These are phyloP conservation scores for Lasiodiplodia hormozganensis DNA, from an alignment of 2,329 filamentous ascomycete genomes.

Conservation along the genomic window DNA sequence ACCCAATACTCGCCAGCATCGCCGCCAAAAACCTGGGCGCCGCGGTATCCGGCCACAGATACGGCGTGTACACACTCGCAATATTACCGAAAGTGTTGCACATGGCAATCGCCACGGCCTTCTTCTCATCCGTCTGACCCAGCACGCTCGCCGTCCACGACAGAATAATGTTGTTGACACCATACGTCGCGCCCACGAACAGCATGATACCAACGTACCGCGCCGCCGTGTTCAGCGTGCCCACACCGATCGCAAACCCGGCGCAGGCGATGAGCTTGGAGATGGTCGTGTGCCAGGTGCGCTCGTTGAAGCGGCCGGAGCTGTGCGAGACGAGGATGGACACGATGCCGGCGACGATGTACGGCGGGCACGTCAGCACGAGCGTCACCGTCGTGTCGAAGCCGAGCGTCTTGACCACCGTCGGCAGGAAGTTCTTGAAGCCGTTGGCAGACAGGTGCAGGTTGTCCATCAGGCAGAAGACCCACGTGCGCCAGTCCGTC, in stretches of 20 bases:
- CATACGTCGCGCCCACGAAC: constrained; percentile 41
- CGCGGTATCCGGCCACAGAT: constrained; percentile 44
- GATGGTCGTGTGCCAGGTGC: constrained; percentile 38
- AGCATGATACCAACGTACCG: constrained; percentile 43
- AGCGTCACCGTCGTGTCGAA: constrained; percentile 46
- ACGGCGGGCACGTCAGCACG: constrained; percentile 36
- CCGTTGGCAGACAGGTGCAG: constrained; percentile 30
- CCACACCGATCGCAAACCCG: constrained; percentile 40
- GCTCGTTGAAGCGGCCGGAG: constrained; percentile 44
- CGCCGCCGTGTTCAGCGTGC: constrained; percentile 38
- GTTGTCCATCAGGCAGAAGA: constrained; percentile 27
- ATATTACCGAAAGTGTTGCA: constrained; percentile 51
- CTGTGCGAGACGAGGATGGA: constrained; percentile 35
- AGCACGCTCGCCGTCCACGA: constrained; percentile 51
- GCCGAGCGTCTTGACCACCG: constrained; percentile 46
- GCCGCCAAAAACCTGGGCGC: constrained; percentile 41
- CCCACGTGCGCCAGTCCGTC: constrained; percentile 11
- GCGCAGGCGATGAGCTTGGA: constrained; percentile 36
- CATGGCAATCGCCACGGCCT: constrained; percentile 51
- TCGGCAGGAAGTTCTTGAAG: constrained; percentile 44
- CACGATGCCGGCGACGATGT: constrained; percentile 37
- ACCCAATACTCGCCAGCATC: constrained; percentile 41
- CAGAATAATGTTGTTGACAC: constrained; percentile 41
- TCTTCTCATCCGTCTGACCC: constrained; percentile 53
- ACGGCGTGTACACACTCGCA: constrained; percentile 47